phyloP scores from a whole-genome alignment of 2,329 filamentous ascomycete genomes.

The Diaporthe capsici region DNA sequence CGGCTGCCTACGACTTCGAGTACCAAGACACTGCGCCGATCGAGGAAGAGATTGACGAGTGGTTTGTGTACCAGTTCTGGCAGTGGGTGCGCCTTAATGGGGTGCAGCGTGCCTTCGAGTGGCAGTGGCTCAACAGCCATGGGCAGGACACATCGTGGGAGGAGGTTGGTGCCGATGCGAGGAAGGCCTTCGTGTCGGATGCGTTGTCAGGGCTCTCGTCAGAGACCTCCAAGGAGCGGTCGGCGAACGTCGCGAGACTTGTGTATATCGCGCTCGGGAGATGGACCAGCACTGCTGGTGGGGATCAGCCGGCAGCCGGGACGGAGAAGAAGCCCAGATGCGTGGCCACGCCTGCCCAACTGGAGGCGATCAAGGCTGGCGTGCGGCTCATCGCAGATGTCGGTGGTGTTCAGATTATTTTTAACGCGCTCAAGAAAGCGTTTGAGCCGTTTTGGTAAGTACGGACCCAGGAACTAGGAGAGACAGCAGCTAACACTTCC shows the following conservation, averaged over 20 bases:
- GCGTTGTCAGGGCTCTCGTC: conserved; percentile 61
- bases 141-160: conserved; percentile 72
- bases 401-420: conserved; percentile 65
- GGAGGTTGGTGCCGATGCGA: conserved; percentile 69
- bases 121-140: conserved; percentile 76
- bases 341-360: conserved; percentile 68
- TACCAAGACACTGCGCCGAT: conserved; percentile 82
- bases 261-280: conserved; percentile 76
- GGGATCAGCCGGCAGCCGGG: conserved; percentile 53
- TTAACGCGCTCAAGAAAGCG: conserved; percentile 62
- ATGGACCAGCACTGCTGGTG: conserved; percentile 77
- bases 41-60: conserved; percentile 94
- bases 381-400: conserved; percentile 65
- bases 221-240: conserved; percentile 61
- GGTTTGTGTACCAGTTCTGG: conserved; percentile 93
- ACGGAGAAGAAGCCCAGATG: conserved; percentile 58
- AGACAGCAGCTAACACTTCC: conserved; percentile 10
- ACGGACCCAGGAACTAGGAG: background rate
- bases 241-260: conserved; percentile 69
- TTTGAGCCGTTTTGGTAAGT: conserved; percentile 69
- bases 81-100: conserved; percentile 85
- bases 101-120: conserved; percentile 82
- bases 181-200: conserved; percentile 69
- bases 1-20: conserved; percentile 86
- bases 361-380: conserved; percentile 71